Evolutionary conservation across 805 yeast genomes (phyloP).

Genomic region (Starmerella floricola): DNA sequence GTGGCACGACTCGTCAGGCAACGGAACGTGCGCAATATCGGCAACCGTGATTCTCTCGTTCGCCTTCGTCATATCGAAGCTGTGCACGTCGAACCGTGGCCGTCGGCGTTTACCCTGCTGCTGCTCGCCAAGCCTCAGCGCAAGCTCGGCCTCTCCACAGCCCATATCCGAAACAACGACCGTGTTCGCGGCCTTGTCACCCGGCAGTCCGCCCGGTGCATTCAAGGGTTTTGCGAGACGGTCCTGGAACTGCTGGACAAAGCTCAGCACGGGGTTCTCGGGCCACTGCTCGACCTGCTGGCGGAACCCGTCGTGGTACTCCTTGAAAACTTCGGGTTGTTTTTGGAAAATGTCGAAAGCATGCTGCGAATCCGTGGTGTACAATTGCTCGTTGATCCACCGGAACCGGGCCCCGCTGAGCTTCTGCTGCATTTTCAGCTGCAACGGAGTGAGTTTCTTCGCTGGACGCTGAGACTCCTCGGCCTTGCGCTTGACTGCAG

Average conservation of each 20-base stretch:
- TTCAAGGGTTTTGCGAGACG: conserved; percentile 49
- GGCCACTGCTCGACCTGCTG: conserved; percentile 97
- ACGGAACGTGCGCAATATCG: conserved; percentile 82
- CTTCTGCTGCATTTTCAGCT: conserved; percentile 90
- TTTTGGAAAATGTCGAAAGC: conserved; percentile 62
- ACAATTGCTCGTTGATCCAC: conserved; percentile 97
- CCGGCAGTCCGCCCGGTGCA: conserved; percentile 93
- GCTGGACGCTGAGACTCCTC: not conserved
- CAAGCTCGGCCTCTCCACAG: conserved; percentile 92
- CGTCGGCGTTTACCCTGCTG: conserved; percentile 23
- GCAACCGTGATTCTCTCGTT: conserved; percentile 92
- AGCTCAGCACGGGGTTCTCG: conserved; percentile 91
- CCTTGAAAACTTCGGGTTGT: conserved; percentile 83
- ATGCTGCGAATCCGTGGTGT: conserved; percentile 66
- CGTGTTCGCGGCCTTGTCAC: conserved; percentile 35
- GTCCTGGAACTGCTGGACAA: conserved; percentile 54
- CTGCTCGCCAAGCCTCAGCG: conserved; percentile 32
- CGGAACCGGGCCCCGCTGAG: conserved; percentile 90
- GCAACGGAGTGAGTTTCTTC: conserved; percentile 63
- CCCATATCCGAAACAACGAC: conserved; percentile 97
- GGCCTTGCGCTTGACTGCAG: no score
- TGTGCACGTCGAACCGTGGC: conserved; percentile 49
- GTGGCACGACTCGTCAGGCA: conserved; percentile 64
- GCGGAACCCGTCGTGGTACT: conserved; percentile 89
- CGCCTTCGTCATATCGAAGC: conserved; percentile 83